A percentile compares a stretch with the other conserved stretches of the same genome.
These are phyloP conservation scores for Cyanidium caldarium DNA, from an alignment of 23 red algal genomes.

Conservation along the genomic window DNA sequence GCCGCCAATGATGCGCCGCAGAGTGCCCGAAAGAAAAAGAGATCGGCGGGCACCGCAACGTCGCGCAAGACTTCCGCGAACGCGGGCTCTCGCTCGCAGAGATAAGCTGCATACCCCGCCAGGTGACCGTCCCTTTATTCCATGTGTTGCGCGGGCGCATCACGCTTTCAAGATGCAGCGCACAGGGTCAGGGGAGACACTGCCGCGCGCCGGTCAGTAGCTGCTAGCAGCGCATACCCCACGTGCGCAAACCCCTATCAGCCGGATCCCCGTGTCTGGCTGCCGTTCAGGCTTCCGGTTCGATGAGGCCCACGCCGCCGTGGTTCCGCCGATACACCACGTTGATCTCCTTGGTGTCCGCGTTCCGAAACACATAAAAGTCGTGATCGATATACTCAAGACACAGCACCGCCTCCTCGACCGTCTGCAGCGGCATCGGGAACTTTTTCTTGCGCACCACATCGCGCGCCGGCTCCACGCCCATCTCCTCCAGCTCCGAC, in stretches of 20 bases:
- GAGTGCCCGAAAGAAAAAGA: too few species aligned
- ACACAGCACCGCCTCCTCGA: slow-evolving; percentile 71
- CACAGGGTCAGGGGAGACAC: too few species aligned
- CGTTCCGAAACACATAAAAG: slow-evolving; percentile 85
- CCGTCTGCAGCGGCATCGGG: slow-evolving; percentile 49
- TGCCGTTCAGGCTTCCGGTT: slow-evolving; percentile 21
- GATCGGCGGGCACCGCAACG: too few species aligned
- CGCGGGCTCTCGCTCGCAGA: too few species aligned
- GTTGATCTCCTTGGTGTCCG: slow-evolving; percentile 45
- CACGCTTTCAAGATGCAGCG: too few species aligned
- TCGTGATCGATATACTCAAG: slow-evolving; percentile 78
- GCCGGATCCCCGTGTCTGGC: background rate
- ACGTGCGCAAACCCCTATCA: too few species aligned
- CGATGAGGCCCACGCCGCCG: slow-evolving; percentile 80
- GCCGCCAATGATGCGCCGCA: background rate
- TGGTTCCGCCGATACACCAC: slow-evolving; percentile 77
- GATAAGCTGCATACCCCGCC: too few species aligned
- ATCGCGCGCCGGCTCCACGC: slow-evolving; percentile 15
- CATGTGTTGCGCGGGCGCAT: too few species aligned
- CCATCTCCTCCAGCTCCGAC: slow-evolving; percentile 3
- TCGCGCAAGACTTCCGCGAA: too few species aligned
- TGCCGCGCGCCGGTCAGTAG: too few species aligned
- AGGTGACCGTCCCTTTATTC: too few species aligned
- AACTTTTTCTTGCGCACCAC: slow-evolving; percentile 54
- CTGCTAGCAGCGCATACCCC: too few species aligned